Base-by-base conservation (phyloP, 2,329 filamentous ascomycete species). In the Colletotrichum sp. region DNA sequence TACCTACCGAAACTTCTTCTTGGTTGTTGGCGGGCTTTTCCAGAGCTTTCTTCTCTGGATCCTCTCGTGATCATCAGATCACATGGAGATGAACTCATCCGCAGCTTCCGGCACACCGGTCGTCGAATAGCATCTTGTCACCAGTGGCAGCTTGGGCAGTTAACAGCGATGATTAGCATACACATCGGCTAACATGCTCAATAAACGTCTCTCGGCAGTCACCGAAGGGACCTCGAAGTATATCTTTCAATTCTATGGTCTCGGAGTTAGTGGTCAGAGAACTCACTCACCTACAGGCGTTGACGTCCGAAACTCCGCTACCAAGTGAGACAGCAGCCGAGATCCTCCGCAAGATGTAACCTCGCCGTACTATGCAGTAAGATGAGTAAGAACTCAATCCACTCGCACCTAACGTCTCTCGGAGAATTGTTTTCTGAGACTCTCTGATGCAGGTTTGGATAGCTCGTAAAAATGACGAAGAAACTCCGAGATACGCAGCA, bases 71-170 rank as follows among this genome's bases (percentile, higher is more conserved):
- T 71, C 34, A 49, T 72, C 69, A 52, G 63, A 72, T 62, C 69
- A 75, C 69, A 75, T 32, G 69, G 44, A 26, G 36, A 72, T 36
- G 63, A 72, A 62, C 36, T 39, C 18, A 67, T 67, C 72, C 72
- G 72, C 15, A 13, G 34, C 68, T 75, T 75, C 68, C 72, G 72
- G 36, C n/a, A 7, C 15, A 44, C 32, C 24, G 26, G 28, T 21
- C 6, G 32, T 8, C 32, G 13, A 34, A 5, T 21, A 18, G 24
- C 7, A 32, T 36, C 24, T 30, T 59, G 55, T 30, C 26, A 30
- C 55, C 21, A 18, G 18, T 30, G 55, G 24, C 26, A 24, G 57
- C 21, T 60, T 60, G 26, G 26, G 26, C n/a, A 32, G 26, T 13
- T 5, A 26, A 60, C 57, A 60, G 16, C 21, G 26, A 21, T 21